phyloP scores from a whole-genome alignment of 495 filamentous ascomycete genomes.

The Penicillium verhagenii region DNA sequence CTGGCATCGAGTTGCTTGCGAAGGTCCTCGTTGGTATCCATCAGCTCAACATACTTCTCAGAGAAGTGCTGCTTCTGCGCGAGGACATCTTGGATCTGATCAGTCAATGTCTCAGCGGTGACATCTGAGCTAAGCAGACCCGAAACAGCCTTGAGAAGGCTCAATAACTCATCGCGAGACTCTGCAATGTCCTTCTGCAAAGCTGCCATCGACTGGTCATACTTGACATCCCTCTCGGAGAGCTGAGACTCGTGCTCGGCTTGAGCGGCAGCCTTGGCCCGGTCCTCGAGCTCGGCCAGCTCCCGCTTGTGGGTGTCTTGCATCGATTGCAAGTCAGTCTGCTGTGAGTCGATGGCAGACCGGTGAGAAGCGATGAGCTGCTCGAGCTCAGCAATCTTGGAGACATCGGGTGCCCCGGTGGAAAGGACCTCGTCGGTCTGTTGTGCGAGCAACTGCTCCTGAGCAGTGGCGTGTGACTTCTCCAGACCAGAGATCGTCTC shows the following conservation, averaged over 20 bases:
- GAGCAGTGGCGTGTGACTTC: conserved; percentile 57
- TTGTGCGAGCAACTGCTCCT: conserved; percentile 52
- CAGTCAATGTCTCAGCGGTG: conserved; percentile 39
- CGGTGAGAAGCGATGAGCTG: conserved; percentile 54
- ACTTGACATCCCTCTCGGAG: conserved; percentile 49
- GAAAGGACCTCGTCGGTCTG: conserved; percentile 29
- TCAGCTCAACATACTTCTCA: conserved; percentile 45
- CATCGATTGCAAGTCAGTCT: not conserved
- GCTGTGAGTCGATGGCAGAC: conserved; percentile 52
- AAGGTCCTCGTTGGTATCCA: conserved; percentile 41
- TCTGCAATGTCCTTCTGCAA: conserved; percentile 69
- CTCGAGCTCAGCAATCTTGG: conserved; percentile 57
- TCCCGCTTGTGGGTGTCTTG: conserved; percentile 45
- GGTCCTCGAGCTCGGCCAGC: conserved; percentile 46
- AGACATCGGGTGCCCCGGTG: conserved; percentile 43
- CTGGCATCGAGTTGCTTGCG: conserved; percentile 56
- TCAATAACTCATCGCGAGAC: conserved; percentile 66
- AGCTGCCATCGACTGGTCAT: conserved; percentile 57
- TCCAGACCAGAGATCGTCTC: conserved; percentile 66
- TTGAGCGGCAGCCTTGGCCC: conserved; percentile 39
- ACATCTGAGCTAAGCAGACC: conserved; percentile 51
- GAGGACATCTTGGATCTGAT: conserved; percentile 49
- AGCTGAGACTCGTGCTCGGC: conserved; percentile 48
- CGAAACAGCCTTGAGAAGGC: conserved; percentile 53
- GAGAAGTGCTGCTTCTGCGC: conserved; percentile 46